Base-by-base conservation (phyloP, 441 rosid genomes). In the Capsella rubella region DNA sequence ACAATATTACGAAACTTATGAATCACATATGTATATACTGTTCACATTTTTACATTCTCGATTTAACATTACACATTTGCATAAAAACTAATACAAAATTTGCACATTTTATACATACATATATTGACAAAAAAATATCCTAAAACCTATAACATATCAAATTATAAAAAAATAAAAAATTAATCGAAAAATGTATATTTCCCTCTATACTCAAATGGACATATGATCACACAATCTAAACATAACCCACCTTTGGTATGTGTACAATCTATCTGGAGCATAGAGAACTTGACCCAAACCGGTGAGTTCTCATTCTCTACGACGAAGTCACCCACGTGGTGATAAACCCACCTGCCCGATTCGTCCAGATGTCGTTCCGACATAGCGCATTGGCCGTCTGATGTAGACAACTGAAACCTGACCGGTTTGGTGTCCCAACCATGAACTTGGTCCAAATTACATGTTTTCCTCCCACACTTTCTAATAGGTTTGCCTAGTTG, bases 241-340 rank as follows among this genome's bases (percentile, higher is more conserved):
- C 84, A 85, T 18, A 88, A 69, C 4, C 97, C 98, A 5, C 98
- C 93, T 83, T 93, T 90, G 35, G 91, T 86, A 64, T 93, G 98
- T 4, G 93, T 93, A 56, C 98, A 93, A 67, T 93, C 98, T 16
- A 90, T 90, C 81, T 90, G 98, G 57, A 81, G 86, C 97, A 90
- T 86, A 6, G 96, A 93, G 59, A 89, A 91, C 51, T 84, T 86
- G 42, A 93, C 80, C 84, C 83, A 89, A 10, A 73, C 34, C 0
- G 74, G 73, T 0, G 74, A 40, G 1, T 76, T 56, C 3, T 68
- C 29, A 49, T 74, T 78, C 29, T 81, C 85, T 2, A 86, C 80
- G 1, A 56, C 60, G 35, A 94, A 86, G 50, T 87, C 93, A 13
- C 97, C 96, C 0, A 71, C 92, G 15, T 82, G 85, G 52, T 83